These are phyloP conservation scores for Solanum pimpinellifolium DNA, from an alignment of 257 asterid species.

Conservation along the genomic window DNA sequence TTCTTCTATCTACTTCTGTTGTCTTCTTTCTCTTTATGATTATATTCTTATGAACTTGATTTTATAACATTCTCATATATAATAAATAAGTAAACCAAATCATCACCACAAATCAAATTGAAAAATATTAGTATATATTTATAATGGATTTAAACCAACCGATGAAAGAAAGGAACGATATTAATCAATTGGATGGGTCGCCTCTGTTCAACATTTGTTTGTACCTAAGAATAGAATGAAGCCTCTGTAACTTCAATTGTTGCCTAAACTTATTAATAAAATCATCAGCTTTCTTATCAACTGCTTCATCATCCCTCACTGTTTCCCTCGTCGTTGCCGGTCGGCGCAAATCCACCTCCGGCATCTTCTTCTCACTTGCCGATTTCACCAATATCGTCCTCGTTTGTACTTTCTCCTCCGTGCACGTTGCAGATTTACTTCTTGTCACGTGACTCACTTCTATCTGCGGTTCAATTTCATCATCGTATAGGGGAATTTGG, in stretches of 20 bases:
- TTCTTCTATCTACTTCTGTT: no score
- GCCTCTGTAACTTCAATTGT: constrained; percentile 58
- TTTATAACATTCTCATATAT: no score
- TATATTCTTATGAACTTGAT: no score
- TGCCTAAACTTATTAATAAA: constrained; percentile 53
- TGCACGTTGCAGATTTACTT: neutral
- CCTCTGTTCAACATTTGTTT: constrained; percentile 31
- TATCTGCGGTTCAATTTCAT: neutral
- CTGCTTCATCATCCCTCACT: constrained; percentile 33
- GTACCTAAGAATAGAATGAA: constrained; percentile 42
- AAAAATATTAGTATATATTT: no score
- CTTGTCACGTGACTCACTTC: constrained; percentile 3
- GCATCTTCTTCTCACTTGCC: constrained; percentile 30
- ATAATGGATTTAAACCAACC: no score
- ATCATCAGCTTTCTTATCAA: constrained; percentile 53
- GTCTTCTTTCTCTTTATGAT: no score
- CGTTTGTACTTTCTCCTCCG: neutral
- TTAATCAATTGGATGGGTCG: neutral
- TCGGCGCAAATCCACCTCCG: constrained; percentile 9
- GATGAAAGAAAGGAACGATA: neutral
- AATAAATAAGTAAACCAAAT: no score
- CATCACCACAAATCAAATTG: no score
- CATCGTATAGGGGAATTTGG: neutral
- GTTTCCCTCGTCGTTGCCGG: constrained; percentile 29
- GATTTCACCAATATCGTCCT: constrained; percentile 27